Base-by-base conservation (phyloP, 2,329 filamentous ascomycete species). In the Phialophora verrucosa region DNA sequence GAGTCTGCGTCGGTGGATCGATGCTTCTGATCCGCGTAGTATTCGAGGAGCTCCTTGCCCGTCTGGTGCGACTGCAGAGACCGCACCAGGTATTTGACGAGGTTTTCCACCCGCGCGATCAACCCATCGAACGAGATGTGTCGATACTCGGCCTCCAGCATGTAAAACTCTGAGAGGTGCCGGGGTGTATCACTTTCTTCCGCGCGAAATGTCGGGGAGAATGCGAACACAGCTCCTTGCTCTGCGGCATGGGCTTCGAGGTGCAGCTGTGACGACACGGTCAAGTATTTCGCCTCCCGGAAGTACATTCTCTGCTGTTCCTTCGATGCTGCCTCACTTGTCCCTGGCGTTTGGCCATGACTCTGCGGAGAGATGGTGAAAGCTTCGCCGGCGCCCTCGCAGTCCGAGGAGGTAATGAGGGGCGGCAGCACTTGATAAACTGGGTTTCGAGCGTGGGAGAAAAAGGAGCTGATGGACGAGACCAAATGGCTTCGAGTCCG, bases 131-230 rank as follows among this genome's bases (percentile, higher is more conserved):
- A 83, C 69, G 88, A 84, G 50, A 90, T 86, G 76, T 97, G 97
- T 74, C 88, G 90, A 62, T 68, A 63, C 78, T 99, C 95, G 17
- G 90, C 93, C 79, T 99, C 95, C 2, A 99, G 86, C 95, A 99
- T 98, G 80, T 98, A 98, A 75, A 99, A 98, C 76, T 99, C 95
- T 81, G 92, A 97, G 68, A 99, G 83, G 79, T 99, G 95, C 31
- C 95, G 88, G 5, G 93, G 89, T 0, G 95, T 98, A 75, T 98
- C 93, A 78, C 93, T 97, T 75, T 89, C 89, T 78, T 97, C 95
- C 3, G 95, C 95, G 44, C 95, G 88, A 76, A 99, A 99, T 0
- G 93, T 96, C 2, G 95, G 95, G 4, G 93, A 95, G 11, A 99
- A 81, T 1, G 93, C 91, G 93, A 95, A 99, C 7, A 98, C 95